A percentile compares a stretch with the other conserved stretches of the same genome.
Conservation (phyloP, 495 filamentous ascomycete species). For the Lasiosphaeria hispida region DNA sequence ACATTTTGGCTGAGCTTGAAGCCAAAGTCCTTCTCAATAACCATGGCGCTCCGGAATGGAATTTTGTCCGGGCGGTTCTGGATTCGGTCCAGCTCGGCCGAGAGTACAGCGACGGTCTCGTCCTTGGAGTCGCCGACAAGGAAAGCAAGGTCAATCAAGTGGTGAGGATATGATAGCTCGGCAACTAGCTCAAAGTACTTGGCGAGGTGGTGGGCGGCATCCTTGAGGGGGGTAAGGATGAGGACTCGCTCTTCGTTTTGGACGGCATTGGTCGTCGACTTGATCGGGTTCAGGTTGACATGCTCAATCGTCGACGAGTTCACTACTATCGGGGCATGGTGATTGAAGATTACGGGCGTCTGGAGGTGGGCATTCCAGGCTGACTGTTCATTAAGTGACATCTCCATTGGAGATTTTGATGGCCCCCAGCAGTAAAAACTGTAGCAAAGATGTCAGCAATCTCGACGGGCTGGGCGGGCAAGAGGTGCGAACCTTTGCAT, state of each 20-base stretch:
- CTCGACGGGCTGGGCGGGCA: neutral
- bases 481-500: conserved; percentile 76
- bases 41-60: conserved; percentile 76
- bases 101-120: conserved; percentile 79
- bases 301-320: conserved; percentile 74
- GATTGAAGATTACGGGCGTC: conserved; percentile 94
- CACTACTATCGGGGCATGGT: conserved; percentile 80
- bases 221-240: conserved; percentile 89
- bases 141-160: conserved; percentile 93
- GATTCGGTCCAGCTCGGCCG: conserved; percentile 79
- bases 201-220: conserved; percentile 74
- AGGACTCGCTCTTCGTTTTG: conserved; percentile 85
- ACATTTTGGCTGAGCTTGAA: conserved; percentile 67
- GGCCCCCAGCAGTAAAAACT: conserved; percentile 99
- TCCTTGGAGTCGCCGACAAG: conserved; percentile 88
- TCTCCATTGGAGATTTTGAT: conserved; percentile 87
- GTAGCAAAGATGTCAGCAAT: conserved; percentile 17
- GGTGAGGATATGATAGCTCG: conserved; percentile 89
- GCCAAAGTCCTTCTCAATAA: conserved; percentile 91
- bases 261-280: conserved; percentile 73
- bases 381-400: conserved; percentile 84
- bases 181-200: conserved; percentile 93
- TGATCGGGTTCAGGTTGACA: conserved; percentile 82
- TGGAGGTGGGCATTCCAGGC: conserved; percentile 84
- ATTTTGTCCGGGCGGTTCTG: conserved; percentile 75